Evolutionary conservation across 495 filamentous ascomycete species (phyloP), one percentile per base, ranked within the genome.

Genomic region (Lichenothelia convexa): DNA sequence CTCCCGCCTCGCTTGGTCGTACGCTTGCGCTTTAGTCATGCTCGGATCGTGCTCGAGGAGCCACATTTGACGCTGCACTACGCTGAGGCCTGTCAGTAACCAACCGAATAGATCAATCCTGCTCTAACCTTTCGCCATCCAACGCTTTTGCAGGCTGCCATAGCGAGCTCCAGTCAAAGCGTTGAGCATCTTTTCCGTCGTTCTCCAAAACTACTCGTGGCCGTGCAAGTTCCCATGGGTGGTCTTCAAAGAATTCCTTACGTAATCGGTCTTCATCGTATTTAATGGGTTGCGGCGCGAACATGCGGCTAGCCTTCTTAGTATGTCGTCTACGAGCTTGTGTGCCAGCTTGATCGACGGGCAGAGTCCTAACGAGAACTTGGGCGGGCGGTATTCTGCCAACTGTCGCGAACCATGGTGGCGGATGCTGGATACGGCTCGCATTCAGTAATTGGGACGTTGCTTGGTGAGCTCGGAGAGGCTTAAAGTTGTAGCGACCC

Each of bases 211-310:
- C 56, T 42, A 93, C 65, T 45, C 75, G 67, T 35, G 89, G 89
- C 44, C 89, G 68, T 20, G 91, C 89, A 48, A 97, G 63, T 54
- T 97, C 89, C 89, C 89, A 97, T 3, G 89, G 89, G 58, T 97
- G 89, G 55, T 97, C 86, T 41, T 64, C 65, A 61, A 78, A 95
- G 62, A 95, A 97, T 19, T 77, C 61, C 38, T 49, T 61, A 34
- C 89, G 75, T 45, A 95, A 61, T 42, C 63, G 57, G 55, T 97
- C 91, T 55, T 97, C 89, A 32, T 83, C 80, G 54, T 85, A 91
- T 36, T 63, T 63, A 35, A 97, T 72, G 38, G 62, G 50, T 34
- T 83, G 69, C 4, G 89, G 89, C 47, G 74, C 67, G 60, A 83
- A 95, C 47, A 92, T 52, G 38, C 74, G 68, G 51, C 75, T 82